Evolutionary conservation across 169 alveolate species (phyloP).

Genomic region (Plasmodium cynomolgi): DNA sequence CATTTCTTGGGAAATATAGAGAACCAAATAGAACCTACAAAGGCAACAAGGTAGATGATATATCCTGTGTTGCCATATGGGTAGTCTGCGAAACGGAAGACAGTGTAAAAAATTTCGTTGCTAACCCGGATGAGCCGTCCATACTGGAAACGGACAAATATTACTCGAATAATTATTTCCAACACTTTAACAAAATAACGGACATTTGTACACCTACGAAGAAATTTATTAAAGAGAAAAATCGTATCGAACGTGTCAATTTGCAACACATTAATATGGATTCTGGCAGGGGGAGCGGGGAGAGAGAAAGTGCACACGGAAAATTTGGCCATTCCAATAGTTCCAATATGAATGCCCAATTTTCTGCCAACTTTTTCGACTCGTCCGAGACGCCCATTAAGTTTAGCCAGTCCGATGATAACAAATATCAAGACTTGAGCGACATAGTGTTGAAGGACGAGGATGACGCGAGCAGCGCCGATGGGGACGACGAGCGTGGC

Average conservation of each 20-base stretch:
- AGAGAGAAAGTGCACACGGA: not conserved
- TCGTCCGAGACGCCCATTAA: constrained; percentile 68
- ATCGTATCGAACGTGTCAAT: constrained; percentile 62
- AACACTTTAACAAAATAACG: constrained; percentile 54
- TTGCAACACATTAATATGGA: constrained; percentile 17
- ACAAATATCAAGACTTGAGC: constrained; percentile 42
- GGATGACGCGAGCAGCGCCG: constrained; percentile 9
- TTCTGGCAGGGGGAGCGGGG: not conserved
- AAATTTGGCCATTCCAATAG: constrained; percentile 1
- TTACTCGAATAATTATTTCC: constrained; percentile 51
- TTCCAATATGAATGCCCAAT: not conserved
- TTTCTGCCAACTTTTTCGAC: constrained; percentile 35
- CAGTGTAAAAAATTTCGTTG: constrained; percentile 43
- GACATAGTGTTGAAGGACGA: constrained; percentile 58
- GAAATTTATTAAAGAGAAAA: constrained; percentile 48
- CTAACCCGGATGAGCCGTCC: constrained; percentile 48
- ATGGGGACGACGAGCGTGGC: not conserved
- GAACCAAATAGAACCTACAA: constrained; percentile 43
- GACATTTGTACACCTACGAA: constrained; percentile 71
- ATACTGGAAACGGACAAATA: constrained; percentile 55
- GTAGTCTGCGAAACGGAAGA: constrained; percentile 78
- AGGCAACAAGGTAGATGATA: constrained; percentile 81
- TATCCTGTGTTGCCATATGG: constrained; percentile 83
- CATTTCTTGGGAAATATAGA: constrained; percentile 41
- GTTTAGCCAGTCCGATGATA: not conserved